Evolutionary conservation across 371 early-diverging fungal genomes (phyloP).

Genomic region (Mucor circinelloides): DNA sequence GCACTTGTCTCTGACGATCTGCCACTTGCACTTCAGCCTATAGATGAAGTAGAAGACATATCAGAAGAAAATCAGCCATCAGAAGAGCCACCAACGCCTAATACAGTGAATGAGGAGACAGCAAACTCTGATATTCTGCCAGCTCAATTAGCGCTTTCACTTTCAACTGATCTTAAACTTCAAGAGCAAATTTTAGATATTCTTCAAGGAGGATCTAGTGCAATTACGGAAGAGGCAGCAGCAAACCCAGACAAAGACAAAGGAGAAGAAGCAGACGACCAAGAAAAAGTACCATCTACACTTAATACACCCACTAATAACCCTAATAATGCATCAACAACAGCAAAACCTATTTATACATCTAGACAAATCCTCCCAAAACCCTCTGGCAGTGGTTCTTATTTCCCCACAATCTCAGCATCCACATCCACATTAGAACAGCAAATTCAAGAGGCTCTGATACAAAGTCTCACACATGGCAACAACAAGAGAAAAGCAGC

Average conservation of each 20-base stretch:
- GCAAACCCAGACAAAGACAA: background rate
- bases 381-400: constrained; percentile 19
- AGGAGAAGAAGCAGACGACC: background rate
- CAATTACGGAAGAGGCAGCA: background rate
- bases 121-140: background rate
- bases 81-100: background rate
- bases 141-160: constrained; percentile 11
- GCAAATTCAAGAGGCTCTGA: constrained; percentile 19
- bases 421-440: constrained; percentile 7
- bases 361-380: constrained; percentile 32
- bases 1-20: constrained; percentile 23
- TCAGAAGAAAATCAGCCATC: background rate
- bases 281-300: constrained; percentile 4
- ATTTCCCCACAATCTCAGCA: background rate
- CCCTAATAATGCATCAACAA: background rate
- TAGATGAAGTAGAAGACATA: constrained; percentile 6
- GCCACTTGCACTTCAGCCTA: constrained; percentile 20
- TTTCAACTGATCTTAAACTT: constrained; percentile 5
- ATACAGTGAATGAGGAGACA: background rate
- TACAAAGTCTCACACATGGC: background rate
- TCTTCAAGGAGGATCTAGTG: constrained; percentile 11
- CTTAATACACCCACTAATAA: background rate
- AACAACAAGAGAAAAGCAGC: background rate
- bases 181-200: constrained; percentile 43
- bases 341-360: constrained; percentile 2